Evolutionary conservation across 768 basidiomycete genomes (phyloP).

Genomic region (Coprinopsis strossmayeri): DNA sequence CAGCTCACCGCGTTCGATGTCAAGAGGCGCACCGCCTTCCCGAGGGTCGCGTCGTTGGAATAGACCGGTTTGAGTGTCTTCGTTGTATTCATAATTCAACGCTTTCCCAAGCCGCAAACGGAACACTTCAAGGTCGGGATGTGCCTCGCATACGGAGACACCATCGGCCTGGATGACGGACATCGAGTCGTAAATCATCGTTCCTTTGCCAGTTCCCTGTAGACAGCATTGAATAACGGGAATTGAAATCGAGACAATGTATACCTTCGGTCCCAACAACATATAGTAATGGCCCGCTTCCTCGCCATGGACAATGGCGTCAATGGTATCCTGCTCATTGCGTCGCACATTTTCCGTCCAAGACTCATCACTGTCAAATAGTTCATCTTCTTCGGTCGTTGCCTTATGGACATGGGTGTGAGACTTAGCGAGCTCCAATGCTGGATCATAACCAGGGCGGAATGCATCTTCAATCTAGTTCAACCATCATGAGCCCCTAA

Average conservation of each 20-base stretch:
- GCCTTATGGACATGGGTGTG: slow-evolving; percentile 27
- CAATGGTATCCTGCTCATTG: slow-evolving; percentile 68
- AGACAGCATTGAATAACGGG: slow-evolving; percentile 7
- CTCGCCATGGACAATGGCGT: slow-evolving; percentile 70
- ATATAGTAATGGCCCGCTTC: slow-evolving; percentile 72
- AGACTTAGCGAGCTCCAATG: slow-evolving; percentile 61
- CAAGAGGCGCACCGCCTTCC: slow-evolving; percentile 43
- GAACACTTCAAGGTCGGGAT: slow-evolving; percentile 85
- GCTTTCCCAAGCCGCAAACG: slow-evolving; percentile 80
- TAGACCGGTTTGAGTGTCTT: slow-evolving; percentile 73
- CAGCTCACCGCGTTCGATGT: neutral
- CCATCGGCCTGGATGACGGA: slow-evolving; percentile 59
- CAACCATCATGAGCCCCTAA: slow-evolving; percentile 8
- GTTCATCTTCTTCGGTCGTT: slow-evolving; percentile 20
- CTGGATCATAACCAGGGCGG: slow-evolving; percentile 74
- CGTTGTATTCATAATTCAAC: slow-evolving; percentile 80
- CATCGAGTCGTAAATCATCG: slow-evolving; percentile 84
- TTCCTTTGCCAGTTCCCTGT: slow-evolving; percentile 76
- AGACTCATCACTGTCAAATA: slow-evolving; percentile 27
- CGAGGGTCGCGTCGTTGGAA: slow-evolving; percentile 80
- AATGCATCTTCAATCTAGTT: slow-evolving; percentile 73
- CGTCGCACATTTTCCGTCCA: slow-evolving; percentile 63
- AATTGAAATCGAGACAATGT: neutral
- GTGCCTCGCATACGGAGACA: slow-evolving; percentile 74
- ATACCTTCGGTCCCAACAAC: slow-evolving; percentile 71